A percentile compares a stretch with the other conserved stretches of the same genome.
Evolutionary conservation across 768 basidiomycete species (phyloP).

Genomic region (Termitomyces sp.): DNA sequence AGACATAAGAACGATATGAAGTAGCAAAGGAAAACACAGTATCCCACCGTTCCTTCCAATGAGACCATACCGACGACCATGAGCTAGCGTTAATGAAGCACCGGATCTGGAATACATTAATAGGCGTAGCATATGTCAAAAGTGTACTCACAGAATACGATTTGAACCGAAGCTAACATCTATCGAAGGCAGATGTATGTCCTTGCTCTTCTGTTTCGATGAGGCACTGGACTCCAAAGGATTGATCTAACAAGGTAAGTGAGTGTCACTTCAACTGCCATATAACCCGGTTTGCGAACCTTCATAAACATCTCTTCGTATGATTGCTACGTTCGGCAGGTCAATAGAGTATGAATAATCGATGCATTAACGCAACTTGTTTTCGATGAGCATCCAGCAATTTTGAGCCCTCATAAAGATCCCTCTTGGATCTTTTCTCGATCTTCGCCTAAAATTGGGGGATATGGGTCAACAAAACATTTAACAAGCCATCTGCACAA

Average conservation of each 20-base stretch:
- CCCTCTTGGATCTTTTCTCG: conserved; percentile 86
- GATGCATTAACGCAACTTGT: conserved; percentile 45
- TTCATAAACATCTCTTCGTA: conserved; percentile 99
- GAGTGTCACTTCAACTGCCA: not conserved
- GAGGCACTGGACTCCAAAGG: conserved; percentile 75
- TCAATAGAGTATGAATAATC: conserved; percentile 4
- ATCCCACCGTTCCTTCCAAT: conserved; percentile 78
- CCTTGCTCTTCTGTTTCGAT: conserved; percentile 94
- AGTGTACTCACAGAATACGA: conserved; percentile 66
- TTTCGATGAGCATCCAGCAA: conserved; percentile 88
- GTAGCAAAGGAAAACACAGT: not conserved
- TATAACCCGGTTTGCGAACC: conserved; percentile 30
- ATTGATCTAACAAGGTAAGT: conserved; percentile 57
- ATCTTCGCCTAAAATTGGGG: conserved; percentile 95
- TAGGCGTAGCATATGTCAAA: not conserved
- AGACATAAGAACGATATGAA: not conserved
- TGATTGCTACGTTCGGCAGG: conserved; percentile 56
- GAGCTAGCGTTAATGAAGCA: conserved; percentile 80
- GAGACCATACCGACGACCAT: conserved; percentile 86
- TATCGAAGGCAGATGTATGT: conserved; percentile 90
- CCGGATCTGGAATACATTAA: conserved; percentile 49
- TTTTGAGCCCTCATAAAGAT: conserved; percentile 95
- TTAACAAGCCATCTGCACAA: not conserved
- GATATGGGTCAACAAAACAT: conserved; percentile 2
- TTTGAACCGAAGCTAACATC: conserved; percentile 96